Conservation (phyloP, 805 yeast species). For the Ogataea henricii region DNA sequence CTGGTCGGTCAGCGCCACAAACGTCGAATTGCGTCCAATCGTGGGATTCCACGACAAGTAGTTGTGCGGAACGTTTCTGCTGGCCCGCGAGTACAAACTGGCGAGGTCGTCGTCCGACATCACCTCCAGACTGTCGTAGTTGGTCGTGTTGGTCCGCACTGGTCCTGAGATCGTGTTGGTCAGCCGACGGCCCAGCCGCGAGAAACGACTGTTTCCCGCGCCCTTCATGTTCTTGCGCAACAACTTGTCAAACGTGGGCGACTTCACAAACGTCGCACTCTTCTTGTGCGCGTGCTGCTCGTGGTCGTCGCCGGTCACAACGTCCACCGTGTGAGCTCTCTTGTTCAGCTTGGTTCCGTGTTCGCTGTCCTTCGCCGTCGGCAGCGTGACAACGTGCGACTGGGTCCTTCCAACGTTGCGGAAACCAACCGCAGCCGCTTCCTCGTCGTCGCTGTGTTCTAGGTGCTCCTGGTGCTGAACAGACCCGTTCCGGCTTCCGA, state of each 20-base stretch:
- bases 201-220: conserved; percentile 10
- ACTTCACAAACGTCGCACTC: conserved; percentile 27
- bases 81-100: conserved; percentile 25
- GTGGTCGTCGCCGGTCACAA: conserved; percentile 18
- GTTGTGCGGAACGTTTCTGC: conserved; percentile 44
- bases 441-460: conserved; percentile 15
- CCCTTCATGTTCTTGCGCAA: conserved; percentile 32
- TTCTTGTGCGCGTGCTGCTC: conserved; percentile 12
- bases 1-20: conserved; percentile 73
- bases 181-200: conserved; percentile 29
- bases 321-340: conserved; percentile 52
- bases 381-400: conserved; percentile 36
- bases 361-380: conserved; percentile 23
- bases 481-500: conserved; percentile 10
- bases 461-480: conserved; percentile 8
- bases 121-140: conserved; percentile 9
- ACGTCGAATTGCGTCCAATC: conserved; percentile 89
- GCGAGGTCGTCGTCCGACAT: conserved; percentile 35
- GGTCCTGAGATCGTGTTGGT: conserved; percentile 23
- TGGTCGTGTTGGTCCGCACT: conserved; percentile 3
- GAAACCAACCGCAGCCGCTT: conserved; percentile 10
- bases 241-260: conserved; percentile 52
- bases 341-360: conserved; percentile 36
- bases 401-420: conserved; percentile 25
- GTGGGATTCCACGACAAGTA: conserved; percentile 91